These are phyloP conservation scores for Orobanche coerulescens DNA, from an alignment of 257 asterid genomes.

Conservation along the genomic window DNA sequence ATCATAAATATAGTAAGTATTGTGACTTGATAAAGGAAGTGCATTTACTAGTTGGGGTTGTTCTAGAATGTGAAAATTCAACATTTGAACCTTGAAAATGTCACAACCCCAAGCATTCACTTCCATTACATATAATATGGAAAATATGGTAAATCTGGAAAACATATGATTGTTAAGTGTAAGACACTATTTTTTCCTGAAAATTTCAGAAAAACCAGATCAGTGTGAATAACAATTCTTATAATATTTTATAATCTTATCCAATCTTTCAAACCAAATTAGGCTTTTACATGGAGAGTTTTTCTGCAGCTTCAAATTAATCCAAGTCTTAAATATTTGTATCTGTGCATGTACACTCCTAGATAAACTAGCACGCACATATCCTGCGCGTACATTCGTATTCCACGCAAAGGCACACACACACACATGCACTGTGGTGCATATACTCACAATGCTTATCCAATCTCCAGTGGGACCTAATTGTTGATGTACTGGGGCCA, in stretches of 20 bases:
- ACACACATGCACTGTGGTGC: constrained; percentile 5
- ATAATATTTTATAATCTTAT: neutral
- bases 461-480: constrained; percentile 63
- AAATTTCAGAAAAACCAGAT: neutral
- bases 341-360: neutral
- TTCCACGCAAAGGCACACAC: neutral
- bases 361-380: neutral
- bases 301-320: constrained; percentile 20
- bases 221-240: constrained; percentile 14
- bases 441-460: constrained; percentile 23
- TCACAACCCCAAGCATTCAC: neutral
- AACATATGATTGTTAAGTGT: constrained; percentile 4
- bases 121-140: neutral
- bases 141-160: constrained; percentile 5
- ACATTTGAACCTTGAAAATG: constrained; percentile 1
- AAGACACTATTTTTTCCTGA: neutral
- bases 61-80: neutral
- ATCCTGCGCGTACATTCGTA: neutral
- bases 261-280: constrained; percentile 2
- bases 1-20: neutral
- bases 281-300: constrained; percentile 4
- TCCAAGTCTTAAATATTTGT: constrained; percentile 10
- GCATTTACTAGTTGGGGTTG: neutral
- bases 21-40: constrained; percentile 5
- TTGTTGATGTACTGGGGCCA: constrained; percentile 73